Evolutionary conservation across 2,329 filamentous ascomycete species (phyloP).

Genomic region (Epichloe elymi): DNA sequence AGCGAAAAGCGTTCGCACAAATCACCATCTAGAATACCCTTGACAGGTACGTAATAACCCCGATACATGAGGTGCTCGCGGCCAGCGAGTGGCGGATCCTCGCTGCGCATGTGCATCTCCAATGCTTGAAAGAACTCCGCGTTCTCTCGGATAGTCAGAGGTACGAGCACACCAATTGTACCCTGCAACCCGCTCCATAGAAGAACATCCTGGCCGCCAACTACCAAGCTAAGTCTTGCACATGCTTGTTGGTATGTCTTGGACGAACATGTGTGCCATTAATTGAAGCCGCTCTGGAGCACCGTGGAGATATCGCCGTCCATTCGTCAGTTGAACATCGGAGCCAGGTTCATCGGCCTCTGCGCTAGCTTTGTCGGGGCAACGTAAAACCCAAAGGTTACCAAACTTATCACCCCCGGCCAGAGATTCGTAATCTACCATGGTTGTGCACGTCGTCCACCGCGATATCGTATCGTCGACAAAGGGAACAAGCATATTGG

Average conservation of each 20-base stretch:
- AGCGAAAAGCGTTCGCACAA: constrained; percentile 83
- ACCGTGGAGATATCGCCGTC: constrained; percentile 79
- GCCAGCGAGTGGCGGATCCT: constrained; percentile 79
- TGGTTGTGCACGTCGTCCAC: constrained; percentile 81
- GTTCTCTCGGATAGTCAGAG: constrained; percentile 81
- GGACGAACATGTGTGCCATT: constrained; percentile 77
- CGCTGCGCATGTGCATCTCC: constrained; percentile 72
- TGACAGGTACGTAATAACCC: constrained; percentile 89
- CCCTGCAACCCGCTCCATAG: constrained; percentile 96
- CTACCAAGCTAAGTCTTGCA: constrained; percentile 76
- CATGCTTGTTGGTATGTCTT: constrained; percentile 85
- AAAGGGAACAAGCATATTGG: constrained; percentile 87
- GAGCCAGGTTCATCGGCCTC: constrained; percentile 87
- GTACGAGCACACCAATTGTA: constrained; percentile 83
- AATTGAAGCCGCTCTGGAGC: constrained; percentile 72
- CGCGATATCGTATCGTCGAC: constrained; percentile 78
- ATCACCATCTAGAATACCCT: constrained; percentile 93
- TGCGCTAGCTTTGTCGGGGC: constrained; percentile 71
- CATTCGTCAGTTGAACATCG: constrained; percentile 80
- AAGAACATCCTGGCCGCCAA: constrained; percentile 80
- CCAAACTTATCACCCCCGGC: constrained; percentile 96
- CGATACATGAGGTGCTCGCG: constrained; percentile 92
- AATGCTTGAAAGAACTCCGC: constrained; percentile 95
- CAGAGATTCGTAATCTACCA: constrained; percentile 95
- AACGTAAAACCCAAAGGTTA: constrained; percentile 86